Conservation (phyloP, 2,329 filamentous ascomycete genomes). For the Fusarium sp. region DNA sequence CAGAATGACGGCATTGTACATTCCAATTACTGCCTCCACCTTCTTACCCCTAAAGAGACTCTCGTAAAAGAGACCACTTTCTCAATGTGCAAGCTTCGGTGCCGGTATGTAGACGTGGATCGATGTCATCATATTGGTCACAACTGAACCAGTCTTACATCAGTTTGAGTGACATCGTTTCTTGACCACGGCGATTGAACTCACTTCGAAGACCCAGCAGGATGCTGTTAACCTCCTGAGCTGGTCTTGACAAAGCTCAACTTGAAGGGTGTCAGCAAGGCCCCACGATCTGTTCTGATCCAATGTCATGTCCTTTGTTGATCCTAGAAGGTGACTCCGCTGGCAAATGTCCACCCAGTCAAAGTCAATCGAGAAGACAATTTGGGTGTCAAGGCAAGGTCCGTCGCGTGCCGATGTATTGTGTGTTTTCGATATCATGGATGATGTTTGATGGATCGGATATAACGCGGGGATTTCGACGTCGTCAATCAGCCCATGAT, state of each 20-base stretch:
- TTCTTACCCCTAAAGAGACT: constrained; percentile 7
- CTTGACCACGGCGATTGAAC: not conserved
- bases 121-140: constrained; percentile 12
- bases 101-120: constrained; percentile 16
- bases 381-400: not conserved
- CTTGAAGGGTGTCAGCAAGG: not conserved
- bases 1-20: constrained; percentile 29
- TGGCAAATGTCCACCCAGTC: constrained; percentile 21
- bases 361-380: constrained; percentile 4
- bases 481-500: too few relatives aligned
- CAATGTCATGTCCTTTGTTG: constrained; percentile 12
- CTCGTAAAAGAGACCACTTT: not conserved
- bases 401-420: constrained; percentile 8
- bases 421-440: constrained; percentile 17
- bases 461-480: not conserved
- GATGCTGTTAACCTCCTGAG: constrained; percentile 2
- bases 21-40: constrained; percentile 26
- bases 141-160: constrained; percentile 8
- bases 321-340: constrained; percentile 26
- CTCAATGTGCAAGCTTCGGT: not conserved
- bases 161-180: constrained; percentile 6
- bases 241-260: not conserved
- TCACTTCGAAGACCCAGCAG: constrained; percentile 8
- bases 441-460: not conserved
- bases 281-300: constrained; percentile 11